A percentile compares a stretch with the other conserved stretches of the same genome.
These are phyloP conservation scores for Tricholoma flavovirens DNA, from an alignment of 768 basidiomycete species.

Conservation along the genomic window DNA sequence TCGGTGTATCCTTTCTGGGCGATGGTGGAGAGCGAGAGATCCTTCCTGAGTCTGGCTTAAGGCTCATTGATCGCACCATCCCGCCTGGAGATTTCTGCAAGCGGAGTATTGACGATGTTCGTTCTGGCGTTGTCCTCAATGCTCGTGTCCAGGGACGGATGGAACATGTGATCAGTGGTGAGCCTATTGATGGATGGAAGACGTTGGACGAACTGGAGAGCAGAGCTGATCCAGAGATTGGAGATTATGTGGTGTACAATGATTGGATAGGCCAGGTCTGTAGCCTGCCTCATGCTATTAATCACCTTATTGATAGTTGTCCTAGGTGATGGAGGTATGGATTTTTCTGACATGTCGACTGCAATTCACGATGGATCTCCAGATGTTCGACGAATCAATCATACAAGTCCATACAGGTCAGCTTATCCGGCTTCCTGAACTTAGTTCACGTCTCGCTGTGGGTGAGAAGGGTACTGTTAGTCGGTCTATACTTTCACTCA, in stretches of 20 bases:
- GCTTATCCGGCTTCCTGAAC: slow-evolving; percentile 70
- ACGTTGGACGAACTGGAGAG: slow-evolving; percentile 51
- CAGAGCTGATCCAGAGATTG: slow-evolving; percentile 58
- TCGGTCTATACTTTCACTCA: slow-evolving; percentile 1
- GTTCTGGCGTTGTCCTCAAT: slow-evolving; percentile 69
- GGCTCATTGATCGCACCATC: slow-evolving; percentile 70
- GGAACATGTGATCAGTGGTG: slow-evolving; percentile 67
- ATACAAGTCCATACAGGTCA: slow-evolving; percentile 60
- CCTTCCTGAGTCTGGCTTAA: slow-evolving; percentile 60
- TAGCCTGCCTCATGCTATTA: not conserved
- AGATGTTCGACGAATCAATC: slow-evolving; percentile 83
- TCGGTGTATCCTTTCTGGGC: slow-evolving; percentile 69
- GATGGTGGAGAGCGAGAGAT: slow-evolving; percentile 55
- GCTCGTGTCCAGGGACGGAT: slow-evolving; percentile 60
- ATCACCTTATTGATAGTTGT: not conserved
- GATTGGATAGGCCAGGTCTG: slow-evolving; percentile 89
- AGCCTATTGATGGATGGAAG: slow-evolving; percentile 59
- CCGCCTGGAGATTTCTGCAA: slow-evolving; percentile 81
- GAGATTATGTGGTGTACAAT: slow-evolving; percentile 76
- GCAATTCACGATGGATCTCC: slow-evolving; percentile 2
- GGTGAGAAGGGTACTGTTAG: slow-evolving; percentile 74
- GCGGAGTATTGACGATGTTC: slow-evolving; percentile 64
- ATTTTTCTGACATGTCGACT: slow-evolving; percentile 7
- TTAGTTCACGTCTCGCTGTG: slow-evolving; percentile 68
- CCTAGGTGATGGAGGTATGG: slow-evolving; percentile 71